Percentiles rank a stretch among this genome's conserved stretches.
These are phyloP conservation scores for Cladosporium cucumerinum DNA, from an alignment of 2,329 filamentous ascomycete species.

Conservation along the genomic window DNA sequence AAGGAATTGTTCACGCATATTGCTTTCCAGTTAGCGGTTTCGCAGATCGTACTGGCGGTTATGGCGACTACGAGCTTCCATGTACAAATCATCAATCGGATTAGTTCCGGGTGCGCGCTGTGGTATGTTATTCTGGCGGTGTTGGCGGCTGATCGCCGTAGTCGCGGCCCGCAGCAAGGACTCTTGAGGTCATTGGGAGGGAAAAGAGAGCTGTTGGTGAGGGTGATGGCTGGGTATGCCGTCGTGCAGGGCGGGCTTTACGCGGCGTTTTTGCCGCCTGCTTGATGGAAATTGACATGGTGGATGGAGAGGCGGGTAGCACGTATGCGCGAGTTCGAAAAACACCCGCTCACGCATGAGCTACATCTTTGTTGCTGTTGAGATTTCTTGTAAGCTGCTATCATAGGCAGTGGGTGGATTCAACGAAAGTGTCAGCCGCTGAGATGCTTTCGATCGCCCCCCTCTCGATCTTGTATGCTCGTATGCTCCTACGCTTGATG, in stretches of 20 bases:
- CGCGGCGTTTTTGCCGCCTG: conserved; percentile 87
- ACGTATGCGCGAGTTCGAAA: too few species aligned
- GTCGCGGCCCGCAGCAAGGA: conserved; percentile 2
- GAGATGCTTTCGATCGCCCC: too few species aligned
- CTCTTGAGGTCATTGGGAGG: background rate
- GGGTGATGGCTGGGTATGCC: conserved; percentile 77
- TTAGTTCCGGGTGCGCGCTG: conserved; percentile 82
- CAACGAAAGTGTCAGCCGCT: too few species aligned
- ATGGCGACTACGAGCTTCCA: conserved; percentile 79
- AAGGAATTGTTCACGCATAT: conserved; percentile 16
- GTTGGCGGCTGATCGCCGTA: conserved; percentile 25
- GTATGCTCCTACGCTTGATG: too few species aligned
- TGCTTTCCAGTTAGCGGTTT: conserved; percentile 61
- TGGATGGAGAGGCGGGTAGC: too few species aligned
- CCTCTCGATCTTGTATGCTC: too few species aligned
- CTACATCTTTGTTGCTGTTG: too few species aligned
- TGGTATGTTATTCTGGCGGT: conserved; percentile 82
- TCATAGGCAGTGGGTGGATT: too few species aligned
- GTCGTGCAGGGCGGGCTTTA: conserved; percentile 79
- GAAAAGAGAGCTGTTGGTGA: conserved; percentile 37
- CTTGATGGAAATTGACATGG: conserved; percentile 49
- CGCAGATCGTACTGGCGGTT: conserved; percentile 68
- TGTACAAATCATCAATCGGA: conserved; percentile 86
- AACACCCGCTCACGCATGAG: too few species aligned
- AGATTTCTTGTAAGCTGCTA: too few species aligned